Evolutionary conservation across 2,329 filamentous ascomycete genomes (phyloP).

Genomic region (Pestalotiopsis fici): DNA sequence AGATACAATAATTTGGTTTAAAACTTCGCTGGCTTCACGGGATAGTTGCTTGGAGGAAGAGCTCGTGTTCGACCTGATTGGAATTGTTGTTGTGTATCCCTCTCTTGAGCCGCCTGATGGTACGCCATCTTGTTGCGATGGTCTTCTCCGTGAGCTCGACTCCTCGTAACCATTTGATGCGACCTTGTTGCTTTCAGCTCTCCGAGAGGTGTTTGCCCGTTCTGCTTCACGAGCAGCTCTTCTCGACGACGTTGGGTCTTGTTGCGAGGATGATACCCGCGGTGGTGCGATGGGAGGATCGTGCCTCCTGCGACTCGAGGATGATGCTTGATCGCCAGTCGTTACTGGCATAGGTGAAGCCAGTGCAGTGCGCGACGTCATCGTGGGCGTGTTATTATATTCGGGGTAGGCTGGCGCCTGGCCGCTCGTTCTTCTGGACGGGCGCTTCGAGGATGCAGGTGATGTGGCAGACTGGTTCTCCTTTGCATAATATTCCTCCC

Average conservation of each 20-base stretch:
- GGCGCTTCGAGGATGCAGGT: conserved; percentile 52
- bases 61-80: conserved; percentile 43
- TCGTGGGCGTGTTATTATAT: conserved; percentile 35
- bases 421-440: conserved; percentile 55
- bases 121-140: conserved; percentile 30
- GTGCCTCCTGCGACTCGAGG: conserved; percentile 55
- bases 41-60: conserved; percentile 59
- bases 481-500: conserved; percentile 59
- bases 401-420: conserved; percentile 39
- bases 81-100: conserved; percentile 40
- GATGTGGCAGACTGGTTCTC: conserved; percentile 45
- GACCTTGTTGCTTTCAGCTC: conserved; percentile 25
- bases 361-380: conserved; percentile 49
- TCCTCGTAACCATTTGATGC: conserved; percentile 33
- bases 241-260: conserved; percentile 36
- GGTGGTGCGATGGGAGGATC: conserved; percentile 76
- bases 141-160: conserved; percentile 37
- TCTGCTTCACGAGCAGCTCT: conserved; percentile 47
- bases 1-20: conserved; percentile 76
- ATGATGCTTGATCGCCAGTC: conserved; percentile 40
- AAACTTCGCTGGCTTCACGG: conserved; percentile 76
- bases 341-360: conserved; percentile 41
- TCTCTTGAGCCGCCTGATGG: conserved; percentile 41
- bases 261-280: conserved; percentile 76
- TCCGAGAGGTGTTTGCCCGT: conserved; percentile 40